phyloP scores from a whole-genome alignment of 179 eudicot species.

The Silene coronaria region DNA sequence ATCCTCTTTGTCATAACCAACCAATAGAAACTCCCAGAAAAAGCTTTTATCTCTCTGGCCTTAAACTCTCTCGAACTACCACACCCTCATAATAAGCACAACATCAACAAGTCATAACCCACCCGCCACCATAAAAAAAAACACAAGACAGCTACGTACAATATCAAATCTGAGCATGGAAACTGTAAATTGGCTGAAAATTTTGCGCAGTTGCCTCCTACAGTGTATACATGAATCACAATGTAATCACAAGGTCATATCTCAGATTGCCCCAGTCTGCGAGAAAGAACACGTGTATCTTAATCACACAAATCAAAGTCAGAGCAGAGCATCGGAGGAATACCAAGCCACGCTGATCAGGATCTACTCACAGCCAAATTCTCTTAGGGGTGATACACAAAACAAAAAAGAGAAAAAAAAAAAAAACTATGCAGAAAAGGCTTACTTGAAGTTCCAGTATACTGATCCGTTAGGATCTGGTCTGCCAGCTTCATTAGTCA shows the following conservation, averaged over 20 bases:
- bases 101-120: no score
- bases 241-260: background rate
- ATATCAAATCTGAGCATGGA: no score
- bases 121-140: no score
- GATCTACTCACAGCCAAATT: background rate
- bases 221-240: background rate
- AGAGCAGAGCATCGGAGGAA: background rate
- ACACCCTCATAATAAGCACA: background rate
- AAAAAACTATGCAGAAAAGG: background rate
- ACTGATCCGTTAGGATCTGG: constrained; percentile 74
- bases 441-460: constrained; percentile 88
- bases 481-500: constrained; percentile 74
- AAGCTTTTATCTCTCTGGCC: no score
- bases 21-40: no score
- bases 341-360: background rate
- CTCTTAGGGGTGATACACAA: constrained; percentile 1
- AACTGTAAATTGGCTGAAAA: no score
- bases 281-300: background rate
- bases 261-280: background rate
- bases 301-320: background rate
- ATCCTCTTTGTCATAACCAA: no score
- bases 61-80: background rate
- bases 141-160: no score
- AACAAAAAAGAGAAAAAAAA: background rate
- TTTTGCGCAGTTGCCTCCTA: background rate